Percentiles rank a stretch among this genome's conserved stretches.
Conservation (phyloP, 225 moss, liverwort and hornwort species). For the Straminergon stramineum region DNA sequence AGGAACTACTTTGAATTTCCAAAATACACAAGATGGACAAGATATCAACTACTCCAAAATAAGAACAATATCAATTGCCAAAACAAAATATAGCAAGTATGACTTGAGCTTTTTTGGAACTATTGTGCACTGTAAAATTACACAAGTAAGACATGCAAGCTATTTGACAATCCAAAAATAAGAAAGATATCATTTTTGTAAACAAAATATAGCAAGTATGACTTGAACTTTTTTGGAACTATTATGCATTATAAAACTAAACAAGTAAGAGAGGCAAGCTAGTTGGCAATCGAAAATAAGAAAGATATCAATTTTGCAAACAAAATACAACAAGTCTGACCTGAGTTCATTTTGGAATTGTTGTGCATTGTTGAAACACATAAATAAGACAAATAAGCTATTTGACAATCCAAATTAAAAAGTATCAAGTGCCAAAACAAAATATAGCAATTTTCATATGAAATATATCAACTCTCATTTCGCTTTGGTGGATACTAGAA, state of each 20-base stretch:
- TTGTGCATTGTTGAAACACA: accelerated
- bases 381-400: not conserved
- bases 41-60: not conserved
- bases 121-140: not conserved
- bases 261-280: not conserved
- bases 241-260: accelerated
- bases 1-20: accelerated
- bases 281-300: not conserved
- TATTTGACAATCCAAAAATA: not conserved
- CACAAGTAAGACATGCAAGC: not conserved
- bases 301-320: not conserved
- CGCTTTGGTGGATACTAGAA: not conserved
- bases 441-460: not conserved
- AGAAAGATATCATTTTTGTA: not conserved
- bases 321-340: not conserved
- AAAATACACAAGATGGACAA: not conserved
- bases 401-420: not conserved
- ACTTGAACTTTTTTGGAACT: not conserved
- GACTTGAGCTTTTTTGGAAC: no score
- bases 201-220: not conserved
- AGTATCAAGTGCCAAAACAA: not conserved
- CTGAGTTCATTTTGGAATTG: accelerated
- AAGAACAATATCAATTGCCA: no score
- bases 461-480: not conserved
- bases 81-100: no score